phyloP scores from a whole-genome alignment of 2,329 filamentous ascomycete species.

The Bipolaris cookei region DNA sequence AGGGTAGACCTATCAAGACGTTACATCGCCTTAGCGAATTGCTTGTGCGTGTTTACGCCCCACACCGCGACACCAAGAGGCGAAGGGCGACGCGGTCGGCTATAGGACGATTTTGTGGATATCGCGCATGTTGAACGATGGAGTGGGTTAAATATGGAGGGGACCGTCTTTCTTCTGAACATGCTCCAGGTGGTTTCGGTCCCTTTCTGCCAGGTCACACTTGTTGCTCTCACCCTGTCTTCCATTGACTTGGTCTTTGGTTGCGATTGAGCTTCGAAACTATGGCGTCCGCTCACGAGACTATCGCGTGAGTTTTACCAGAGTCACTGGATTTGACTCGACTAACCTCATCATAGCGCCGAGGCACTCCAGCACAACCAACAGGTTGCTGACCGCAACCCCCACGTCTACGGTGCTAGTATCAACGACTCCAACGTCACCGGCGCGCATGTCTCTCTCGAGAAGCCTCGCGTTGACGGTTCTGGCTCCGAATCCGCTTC shows the following conservation, averaged over 20 bases:
- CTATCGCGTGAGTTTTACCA: constrained; percentile 34
- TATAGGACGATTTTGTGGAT: constrained; percentile 8
- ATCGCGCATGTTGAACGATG: constrained; percentile 10
- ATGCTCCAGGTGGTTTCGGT: constrained; percentile 20
- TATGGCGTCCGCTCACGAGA: constrained; percentile 39
- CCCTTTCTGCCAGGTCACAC: constrained; percentile 13
- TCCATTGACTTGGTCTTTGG: constrained; percentile 21
- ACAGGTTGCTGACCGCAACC: constrained; percentile 36
- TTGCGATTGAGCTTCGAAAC: constrained; percentile 14
- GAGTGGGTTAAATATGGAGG: constrained; percentile 36
- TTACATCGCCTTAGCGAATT: constrained; percentile 38
- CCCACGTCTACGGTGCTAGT: constrained; percentile 38
- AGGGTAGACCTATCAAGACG: constrained; percentile 31
- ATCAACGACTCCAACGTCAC: constrained; percentile 27
- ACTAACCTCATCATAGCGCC: constrained; percentile 28
- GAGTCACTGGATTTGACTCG: not conserved
- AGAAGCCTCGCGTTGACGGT: constrained; percentile 22
- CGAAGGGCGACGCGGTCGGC: constrained; percentile 23
- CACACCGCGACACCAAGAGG: constrained; percentile 18
- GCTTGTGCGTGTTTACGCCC: constrained; percentile 35
- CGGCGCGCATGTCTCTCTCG: constrained; percentile 23
- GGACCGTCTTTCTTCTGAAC: constrained; percentile 13
- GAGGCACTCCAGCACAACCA: constrained; percentile 42
- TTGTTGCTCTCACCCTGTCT: constrained; percentile 5
- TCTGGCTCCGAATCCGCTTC: constrained; percentile 25